Evolutionary conservation across 495 filamentous ascomycete species (phyloP).

Genomic region (Penicillium steckii): DNA sequence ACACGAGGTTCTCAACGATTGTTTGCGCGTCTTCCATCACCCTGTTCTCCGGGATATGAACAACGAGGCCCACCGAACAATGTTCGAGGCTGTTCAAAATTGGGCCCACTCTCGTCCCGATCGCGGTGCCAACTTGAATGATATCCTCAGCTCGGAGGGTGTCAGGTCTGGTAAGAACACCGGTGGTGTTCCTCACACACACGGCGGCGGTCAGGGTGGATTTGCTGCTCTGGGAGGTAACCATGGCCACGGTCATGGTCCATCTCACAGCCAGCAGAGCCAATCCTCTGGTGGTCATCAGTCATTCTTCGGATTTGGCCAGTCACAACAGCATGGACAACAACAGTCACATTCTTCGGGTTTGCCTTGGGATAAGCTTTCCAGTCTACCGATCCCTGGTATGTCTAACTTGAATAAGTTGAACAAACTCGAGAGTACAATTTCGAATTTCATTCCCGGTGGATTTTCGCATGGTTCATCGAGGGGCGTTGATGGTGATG

Average conservation of each 20-base stretch:
- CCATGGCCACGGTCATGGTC: conserved; percentile 12
- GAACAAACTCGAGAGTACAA: conserved; percentile 32
- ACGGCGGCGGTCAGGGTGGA: conserved; percentile 26
- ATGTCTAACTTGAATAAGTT: conserved; percentile 40
- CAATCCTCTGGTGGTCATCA: conserved; percentile 11
- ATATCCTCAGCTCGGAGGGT: conserved; percentile 72
- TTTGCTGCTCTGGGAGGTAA: conserved; percentile 26
- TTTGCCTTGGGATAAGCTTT: conserved; percentile 39
- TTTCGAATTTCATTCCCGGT: conserved; percentile 45
- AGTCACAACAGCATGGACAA: conserved; percentile 19
- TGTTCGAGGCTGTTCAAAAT: conserved; percentile 77
- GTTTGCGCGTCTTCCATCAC: conserved; percentile 81
- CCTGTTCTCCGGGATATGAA: conserved; percentile 70
- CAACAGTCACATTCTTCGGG: conserved; percentile 25
- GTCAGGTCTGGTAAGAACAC: conserved; percentile 81
- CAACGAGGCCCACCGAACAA: conserved; percentile 75
- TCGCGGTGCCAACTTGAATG: conserved; percentile 61
- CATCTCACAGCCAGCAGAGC: conserved; percentile 8
- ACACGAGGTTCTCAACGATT: conserved; percentile 74
- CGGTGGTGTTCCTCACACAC: conserved; percentile 36
- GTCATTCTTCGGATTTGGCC: conserved; percentile 14
- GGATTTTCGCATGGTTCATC: conserved; percentile 36
- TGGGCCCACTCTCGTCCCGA: conserved; percentile 71
- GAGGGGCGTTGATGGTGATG: conserved; percentile 20
- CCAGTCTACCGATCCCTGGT: conserved; percentile 42